These are phyloP conservation scores for Arachnomyces sp. DNA, from an alignment of 2,329 filamentous ascomycete species.

Conservation along the genomic window DNA sequence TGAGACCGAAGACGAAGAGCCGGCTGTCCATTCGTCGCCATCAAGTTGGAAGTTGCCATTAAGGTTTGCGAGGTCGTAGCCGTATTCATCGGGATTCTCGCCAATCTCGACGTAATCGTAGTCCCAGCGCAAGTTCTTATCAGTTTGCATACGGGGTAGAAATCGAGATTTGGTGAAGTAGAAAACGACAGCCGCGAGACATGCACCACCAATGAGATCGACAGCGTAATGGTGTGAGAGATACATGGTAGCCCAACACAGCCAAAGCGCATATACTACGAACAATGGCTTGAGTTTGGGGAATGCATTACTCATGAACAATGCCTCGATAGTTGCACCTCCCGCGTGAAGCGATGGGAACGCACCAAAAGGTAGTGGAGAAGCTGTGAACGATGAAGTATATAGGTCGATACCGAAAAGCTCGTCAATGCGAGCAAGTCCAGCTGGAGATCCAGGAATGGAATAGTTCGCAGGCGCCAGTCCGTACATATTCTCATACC, in stretches of 20 bases:
- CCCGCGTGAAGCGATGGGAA: slow-evolving; percentile 91
- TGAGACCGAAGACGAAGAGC: slow-evolving; percentile 69
- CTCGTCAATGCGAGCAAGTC: slow-evolving; percentile 77
- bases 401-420: slow-evolving; percentile 90
- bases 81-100: slow-evolving; percentile 47
- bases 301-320: slow-evolving; percentile 91
- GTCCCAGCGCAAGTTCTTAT: slow-evolving; percentile 86
- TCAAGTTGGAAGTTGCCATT: slow-evolving; percentile 53
- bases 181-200: slow-evolving; percentile 69
- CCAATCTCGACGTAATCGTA: slow-evolving; percentile 90
- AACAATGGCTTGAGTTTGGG: slow-evolving; percentile 72
- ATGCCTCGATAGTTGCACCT: slow-evolving; percentile 76
- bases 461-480: slow-evolving; percentile 86
- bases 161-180: slow-evolving; percentile 74
- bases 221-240: slow-evolving; percentile 95
- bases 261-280: slow-evolving; percentile 77
- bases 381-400: slow-evolving; percentile 82
- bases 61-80: slow-evolving; percentile 49
- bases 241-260: slow-evolving; percentile 99
- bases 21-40: slow-evolving; percentile 84
- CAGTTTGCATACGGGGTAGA: slow-evolving; percentile 70
- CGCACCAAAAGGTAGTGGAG: slow-evolving; percentile 85
- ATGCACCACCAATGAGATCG: slow-evolving; percentile 77
- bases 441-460: slow-evolving; percentile 81
- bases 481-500: slow-evolving; percentile 93